Conservation (phyloP, 345 rosid species). For the Passiflora organensis region DNA sequence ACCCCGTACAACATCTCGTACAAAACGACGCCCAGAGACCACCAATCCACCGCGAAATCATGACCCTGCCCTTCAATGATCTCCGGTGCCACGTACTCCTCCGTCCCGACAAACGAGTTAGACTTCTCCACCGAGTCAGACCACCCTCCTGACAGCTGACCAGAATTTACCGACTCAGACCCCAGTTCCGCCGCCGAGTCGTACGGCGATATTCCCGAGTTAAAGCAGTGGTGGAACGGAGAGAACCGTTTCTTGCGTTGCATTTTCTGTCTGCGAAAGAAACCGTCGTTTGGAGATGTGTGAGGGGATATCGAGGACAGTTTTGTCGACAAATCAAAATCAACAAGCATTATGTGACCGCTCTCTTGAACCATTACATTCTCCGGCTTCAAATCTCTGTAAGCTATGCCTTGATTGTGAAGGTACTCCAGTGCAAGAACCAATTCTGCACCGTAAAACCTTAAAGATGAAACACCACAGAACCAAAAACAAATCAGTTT, state of each 20-base stretch:
- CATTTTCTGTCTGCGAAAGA: neutral
- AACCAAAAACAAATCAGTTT: neutral
- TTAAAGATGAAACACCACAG: constrained; percentile 6
- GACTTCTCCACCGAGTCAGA: constrained; percentile 38
- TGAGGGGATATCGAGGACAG: constrained; percentile 39
- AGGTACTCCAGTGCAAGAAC: constrained; percentile 73
- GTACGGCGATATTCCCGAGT: constrained; percentile 39
- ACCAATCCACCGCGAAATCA: constrained; percentile 83
- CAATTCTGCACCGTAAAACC: constrained; percentile 91
- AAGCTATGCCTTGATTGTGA: constrained; percentile 63
- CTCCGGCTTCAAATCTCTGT: constrained; percentile 86
- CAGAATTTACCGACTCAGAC: neutral
- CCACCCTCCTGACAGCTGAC: constrained; percentile 5
- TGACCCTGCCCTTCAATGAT: constrained; percentile 68
- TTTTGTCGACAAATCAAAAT: constrained; percentile 83
- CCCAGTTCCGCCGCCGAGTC: constrained; percentile 20
- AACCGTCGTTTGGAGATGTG: constrained; percentile 13
- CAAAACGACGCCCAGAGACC: constrained; percentile 81
- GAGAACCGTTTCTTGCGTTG: constrained; percentile 22
- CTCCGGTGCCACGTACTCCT: constrained; percentile 87
- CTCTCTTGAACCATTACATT: constrained; percentile 75
- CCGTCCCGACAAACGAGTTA: constrained; percentile 91
- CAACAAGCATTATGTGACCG: constrained; percentile 91
- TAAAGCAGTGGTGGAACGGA: constrained; percentile 30
- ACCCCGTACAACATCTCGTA: constrained; percentile 85